Evolutionary conservation across 306 rosid species (phyloP).

Genomic region (Medicago ruthenica): DNA sequence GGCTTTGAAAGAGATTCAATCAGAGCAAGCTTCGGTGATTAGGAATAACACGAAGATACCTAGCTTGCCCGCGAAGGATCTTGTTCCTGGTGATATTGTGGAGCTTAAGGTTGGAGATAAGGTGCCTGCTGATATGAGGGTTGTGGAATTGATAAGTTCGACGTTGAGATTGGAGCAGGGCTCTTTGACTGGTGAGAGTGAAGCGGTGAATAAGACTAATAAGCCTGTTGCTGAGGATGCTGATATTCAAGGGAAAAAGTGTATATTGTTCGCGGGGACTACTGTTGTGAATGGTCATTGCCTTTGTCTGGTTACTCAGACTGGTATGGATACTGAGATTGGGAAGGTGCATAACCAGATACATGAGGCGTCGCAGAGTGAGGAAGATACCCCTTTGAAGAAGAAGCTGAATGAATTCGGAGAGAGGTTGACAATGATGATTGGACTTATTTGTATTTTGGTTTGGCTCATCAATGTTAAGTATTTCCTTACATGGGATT

Average conservation of each 20-base stretch:
- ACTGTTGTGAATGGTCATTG: slow-evolving; percentile 79
- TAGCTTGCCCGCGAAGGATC: slow-evolving; percentile 71
- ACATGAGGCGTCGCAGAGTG: slow-evolving; percentile 67
- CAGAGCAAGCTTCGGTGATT: slow-evolving; percentile 76
- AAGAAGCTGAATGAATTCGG: slow-evolving; percentile 70
- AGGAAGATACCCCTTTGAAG: slow-evolving; percentile 86
- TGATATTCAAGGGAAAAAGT: slow-evolving; percentile 58
- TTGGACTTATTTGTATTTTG: slow-evolving; percentile 55
- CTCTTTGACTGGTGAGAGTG: slow-evolving; percentile 66
- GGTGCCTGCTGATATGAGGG: slow-evolving; percentile 67
- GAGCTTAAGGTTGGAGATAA: slow-evolving; percentile 67
- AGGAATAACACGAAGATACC: slow-evolving; percentile 55
- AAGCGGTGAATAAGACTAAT: slow-evolving; percentile 58
- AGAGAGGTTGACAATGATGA: slow-evolving; percentile 54
- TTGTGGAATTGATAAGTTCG: slow-evolving; percentile 60
- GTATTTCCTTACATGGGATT: slow-evolving; percentile 62
- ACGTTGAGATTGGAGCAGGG: slow-evolving; percentile 66
- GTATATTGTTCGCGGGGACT: slow-evolving; percentile 76
- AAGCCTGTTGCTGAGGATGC: slow-evolving; percentile 53
- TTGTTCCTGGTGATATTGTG: slow-evolving; percentile 75
- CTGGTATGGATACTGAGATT: slow-evolving; percentile 71
- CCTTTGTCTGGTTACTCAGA: slow-evolving; percentile 74
- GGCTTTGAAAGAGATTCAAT: slow-evolving; percentile 91
- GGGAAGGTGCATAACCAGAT: slow-evolving; percentile 83
- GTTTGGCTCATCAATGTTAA: slow-evolving; percentile 67